Conservation (phyloP, 306 rosid species). For the Dalbergia cultrata region DNA sequence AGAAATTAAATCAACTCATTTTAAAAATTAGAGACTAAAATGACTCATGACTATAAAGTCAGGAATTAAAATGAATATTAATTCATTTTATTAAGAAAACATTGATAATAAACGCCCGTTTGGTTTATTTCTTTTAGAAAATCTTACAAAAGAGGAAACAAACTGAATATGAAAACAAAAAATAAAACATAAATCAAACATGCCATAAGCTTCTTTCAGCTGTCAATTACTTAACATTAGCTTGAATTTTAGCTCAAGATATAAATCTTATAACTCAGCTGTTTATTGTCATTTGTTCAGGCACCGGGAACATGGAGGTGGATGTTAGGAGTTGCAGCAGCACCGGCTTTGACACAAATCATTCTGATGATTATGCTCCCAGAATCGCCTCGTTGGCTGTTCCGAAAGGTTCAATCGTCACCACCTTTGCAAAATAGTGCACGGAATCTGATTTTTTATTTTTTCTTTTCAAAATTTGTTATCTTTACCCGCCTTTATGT, state of each 20-base stretch:
- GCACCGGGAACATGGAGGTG: slow-evolving; percentile 78
- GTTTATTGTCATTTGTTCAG: slow-evolving; percentile 42
- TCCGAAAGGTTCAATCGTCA: slow-evolving; percentile 57
- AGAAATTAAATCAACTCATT: too few relatives aligned
- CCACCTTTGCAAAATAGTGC: neutral
- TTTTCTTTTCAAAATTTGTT: neutral
- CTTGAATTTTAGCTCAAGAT: neutral
- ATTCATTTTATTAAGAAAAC: too few relatives aligned
- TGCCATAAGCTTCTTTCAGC: neutral
- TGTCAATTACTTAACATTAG: neutral
- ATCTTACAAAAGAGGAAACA: too few relatives aligned
- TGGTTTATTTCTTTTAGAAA: too few relatives aligned
- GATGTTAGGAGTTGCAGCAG: slow-evolving; percentile 80
- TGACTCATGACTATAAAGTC: too few relatives aligned
- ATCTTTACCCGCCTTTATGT: neutral
- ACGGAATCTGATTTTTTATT: neutral
- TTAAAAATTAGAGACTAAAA: too few relatives aligned
- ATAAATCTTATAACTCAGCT: neutral
- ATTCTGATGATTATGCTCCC: slow-evolving; percentile 62
- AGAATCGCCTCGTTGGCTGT: slow-evolving; percentile 80
- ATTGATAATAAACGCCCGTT: too few relatives aligned
- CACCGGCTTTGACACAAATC: slow-evolving; percentile 65
- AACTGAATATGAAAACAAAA: too few relatives aligned
- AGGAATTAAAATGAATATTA: too few relatives aligned
- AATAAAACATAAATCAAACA: too few relatives aligned